A percentile compares a stretch with the other conserved stretches of the same genome.
These are phyloP conservation scores for Sclerotinia borealis DNA, from an alignment of 2,329 filamentous ascomycete genomes.

Conservation along the genomic window DNA sequence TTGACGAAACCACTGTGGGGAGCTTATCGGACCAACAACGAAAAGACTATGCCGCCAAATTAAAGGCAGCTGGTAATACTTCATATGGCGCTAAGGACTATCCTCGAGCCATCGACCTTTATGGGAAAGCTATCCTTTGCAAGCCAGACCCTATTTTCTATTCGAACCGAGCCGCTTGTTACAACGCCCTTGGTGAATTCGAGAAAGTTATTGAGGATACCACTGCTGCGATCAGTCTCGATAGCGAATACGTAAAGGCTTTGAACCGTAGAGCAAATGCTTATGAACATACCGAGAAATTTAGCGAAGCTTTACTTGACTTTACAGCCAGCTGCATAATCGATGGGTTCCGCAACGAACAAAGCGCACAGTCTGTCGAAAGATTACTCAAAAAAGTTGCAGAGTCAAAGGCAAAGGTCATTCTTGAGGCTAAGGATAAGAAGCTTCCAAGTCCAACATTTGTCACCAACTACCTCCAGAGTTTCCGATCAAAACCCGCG, in stretches of 20 bases:
- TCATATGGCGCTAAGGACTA: constrained; percentile 94
- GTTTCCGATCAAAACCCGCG: constrained; percentile 79
- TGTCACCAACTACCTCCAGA: constrained; percentile 97
- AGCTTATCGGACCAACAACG: constrained; percentile 57
- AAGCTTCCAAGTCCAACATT: constrained; percentile 94
- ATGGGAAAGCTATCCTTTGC: constrained; percentile 93
- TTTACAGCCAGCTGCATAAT: constrained; percentile 99
- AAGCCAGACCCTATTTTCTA: constrained; percentile 97
- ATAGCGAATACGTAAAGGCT: constrained; percentile 95
- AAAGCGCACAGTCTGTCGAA: constrained; percentile 84
- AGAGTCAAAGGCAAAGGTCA: constrained; percentile 86
- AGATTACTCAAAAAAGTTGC: constrained; percentile 93
- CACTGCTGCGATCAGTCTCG: constrained; percentile 86
- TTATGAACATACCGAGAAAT: constrained; percentile 87
- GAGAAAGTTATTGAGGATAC: constrained; percentile 96
- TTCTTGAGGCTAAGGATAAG: constrained; percentile 71
- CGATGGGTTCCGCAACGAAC: constrained; percentile 90
- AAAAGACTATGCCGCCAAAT: constrained; percentile 79
- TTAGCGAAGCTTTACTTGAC: constrained; percentile 90
- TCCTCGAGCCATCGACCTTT: constrained; percentile 86
- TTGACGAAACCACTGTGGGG: constrained; percentile 51
- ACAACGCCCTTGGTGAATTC: constrained; percentile 89
- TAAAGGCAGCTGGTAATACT: constrained; percentile 95
- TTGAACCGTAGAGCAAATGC: constrained; percentile 94
- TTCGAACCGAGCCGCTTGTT: constrained; percentile 96